Evolutionary conservation across 2,329 filamentous ascomycete genomes (phyloP).

Genomic region (Herpomyces periplanetae): DNA sequence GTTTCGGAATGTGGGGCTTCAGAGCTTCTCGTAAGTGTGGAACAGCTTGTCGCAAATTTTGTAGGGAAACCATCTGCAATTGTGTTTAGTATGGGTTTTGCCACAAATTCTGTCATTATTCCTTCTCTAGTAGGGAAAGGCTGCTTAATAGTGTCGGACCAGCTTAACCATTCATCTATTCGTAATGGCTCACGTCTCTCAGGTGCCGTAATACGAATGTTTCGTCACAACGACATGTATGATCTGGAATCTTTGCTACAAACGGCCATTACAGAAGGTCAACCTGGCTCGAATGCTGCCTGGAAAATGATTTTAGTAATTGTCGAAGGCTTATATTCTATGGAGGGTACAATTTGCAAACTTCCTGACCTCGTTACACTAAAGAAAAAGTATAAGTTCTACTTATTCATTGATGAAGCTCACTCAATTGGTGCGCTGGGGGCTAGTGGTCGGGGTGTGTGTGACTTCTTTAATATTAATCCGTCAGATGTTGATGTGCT

Average conservation of each 20-base stretch:
- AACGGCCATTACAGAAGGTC: constrained; percentile 75
- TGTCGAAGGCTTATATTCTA: constrained; percentile 87
- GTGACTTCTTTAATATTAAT: constrained; percentile 81
- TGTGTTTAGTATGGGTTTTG: constrained; percentile 97
- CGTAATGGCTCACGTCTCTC: constrained; percentile 76
- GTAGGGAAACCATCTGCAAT: constrained; percentile 78
- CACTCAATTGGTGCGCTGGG: constrained; percentile 82
- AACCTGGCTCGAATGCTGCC: constrained; percentile 82
- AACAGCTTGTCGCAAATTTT: constrained; percentile 54
- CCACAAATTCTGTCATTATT: constrained; percentile 74
- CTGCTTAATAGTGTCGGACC: constrained; percentile 73
- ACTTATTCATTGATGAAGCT: constrained; percentile 77
- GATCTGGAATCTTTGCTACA: constrained; percentile 53
- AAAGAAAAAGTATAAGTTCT: constrained; percentile 88
- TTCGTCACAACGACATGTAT: constrained; percentile 86
- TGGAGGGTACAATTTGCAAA: constrained; percentile 97
- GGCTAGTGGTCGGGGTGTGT: constrained; percentile 56
- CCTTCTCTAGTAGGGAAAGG: constrained; percentile 70
- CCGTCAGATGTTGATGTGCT: constrained; percentile 61
- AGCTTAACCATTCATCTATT: constrained; percentile 90
- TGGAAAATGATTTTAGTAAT: constrained; percentile 98
- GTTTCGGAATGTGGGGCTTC: constrained; percentile 50
- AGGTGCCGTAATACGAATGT: constrained; percentile 70
- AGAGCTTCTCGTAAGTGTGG: constrained; percentile 55
- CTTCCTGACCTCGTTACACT: constrained; percentile 53